Conservation (phyloP, 768 basidiomycete genomes). For the Fomitopsis pulvina region DNA sequence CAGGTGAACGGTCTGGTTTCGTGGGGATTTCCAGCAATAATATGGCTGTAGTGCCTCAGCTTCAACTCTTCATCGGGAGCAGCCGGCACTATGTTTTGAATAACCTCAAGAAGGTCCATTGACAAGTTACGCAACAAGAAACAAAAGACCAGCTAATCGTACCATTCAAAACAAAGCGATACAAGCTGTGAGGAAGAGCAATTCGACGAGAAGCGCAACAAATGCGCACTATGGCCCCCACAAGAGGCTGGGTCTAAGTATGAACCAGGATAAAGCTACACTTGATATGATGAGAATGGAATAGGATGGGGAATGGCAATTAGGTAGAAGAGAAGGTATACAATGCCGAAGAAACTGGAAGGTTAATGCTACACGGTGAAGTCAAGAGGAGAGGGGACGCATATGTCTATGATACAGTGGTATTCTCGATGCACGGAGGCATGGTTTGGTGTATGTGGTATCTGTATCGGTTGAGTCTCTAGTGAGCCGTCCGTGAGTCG, state of each 20-base stretch:
- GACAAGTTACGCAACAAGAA: neutral
- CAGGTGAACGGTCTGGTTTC: too few species aligned
- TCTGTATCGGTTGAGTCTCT: too few species aligned
- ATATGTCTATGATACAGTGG: too few species aligned
- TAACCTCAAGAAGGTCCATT: neutral
- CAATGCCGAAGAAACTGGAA: neutral
- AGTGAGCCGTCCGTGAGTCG: neutral
- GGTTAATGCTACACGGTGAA: neutral
- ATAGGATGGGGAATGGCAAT: too few species aligned
- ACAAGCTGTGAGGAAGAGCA: neutral
- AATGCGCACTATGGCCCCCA: too few species aligned
- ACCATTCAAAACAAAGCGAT: neutral
- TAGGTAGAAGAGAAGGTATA: neutral
- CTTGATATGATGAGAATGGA: neutral
- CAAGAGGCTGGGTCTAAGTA: neutral
- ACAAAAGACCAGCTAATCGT: too few species aligned
- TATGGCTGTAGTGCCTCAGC: too few species aligned
- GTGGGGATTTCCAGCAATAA: too few species aligned
- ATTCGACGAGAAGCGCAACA: neutral
- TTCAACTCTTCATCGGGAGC: too few species aligned
- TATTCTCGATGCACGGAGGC: too few species aligned
- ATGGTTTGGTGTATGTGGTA: too few species aligned
- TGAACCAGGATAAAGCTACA: neutral
- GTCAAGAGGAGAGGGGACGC: neutral
- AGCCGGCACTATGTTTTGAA: too few species aligned